These are phyloP conservation scores for Russula lepida DNA, from an alignment of 768 basidiomycete species.

Conservation along the genomic window DNA sequence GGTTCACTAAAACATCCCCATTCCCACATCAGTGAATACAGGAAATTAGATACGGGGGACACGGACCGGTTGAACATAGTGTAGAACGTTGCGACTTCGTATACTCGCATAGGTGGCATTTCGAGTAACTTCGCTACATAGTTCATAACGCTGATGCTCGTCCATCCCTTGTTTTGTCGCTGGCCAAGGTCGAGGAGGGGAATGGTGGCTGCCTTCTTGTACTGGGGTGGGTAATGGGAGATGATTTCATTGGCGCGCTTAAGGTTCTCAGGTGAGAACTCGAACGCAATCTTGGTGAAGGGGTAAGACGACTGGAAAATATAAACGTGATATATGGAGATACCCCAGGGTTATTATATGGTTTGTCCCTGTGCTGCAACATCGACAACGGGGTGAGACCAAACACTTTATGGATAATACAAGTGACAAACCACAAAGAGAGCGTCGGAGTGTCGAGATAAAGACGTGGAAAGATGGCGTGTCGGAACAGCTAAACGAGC, in stretches of 20 bases:
- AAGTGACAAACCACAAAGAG: slow-evolving; percentile 68
- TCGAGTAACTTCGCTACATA: slow-evolving; percentile 89
- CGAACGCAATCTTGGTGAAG: slow-evolving; percentile 70
- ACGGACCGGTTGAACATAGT: slow-evolving; percentile 98
- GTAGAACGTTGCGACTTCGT: slow-evolving; percentile 99
- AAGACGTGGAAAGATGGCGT: slow-evolving; percentile 33
- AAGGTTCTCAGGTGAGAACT: slow-evolving; percentile 72
- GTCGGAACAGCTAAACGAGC: slow-evolving; percentile 1
- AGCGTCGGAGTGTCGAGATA: slow-evolving; percentile 60
- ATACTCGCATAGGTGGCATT: slow-evolving; percentile 97
- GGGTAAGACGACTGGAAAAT: not conserved
- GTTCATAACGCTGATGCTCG: slow-evolving; percentile 98
- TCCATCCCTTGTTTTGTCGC: slow-evolving; percentile 97
- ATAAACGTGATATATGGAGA: slow-evolving; percentile 5
- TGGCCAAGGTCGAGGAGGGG: slow-evolving; percentile 94
- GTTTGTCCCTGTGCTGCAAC: slow-evolving; percentile 84
- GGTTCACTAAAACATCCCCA: slow-evolving; percentile 55
- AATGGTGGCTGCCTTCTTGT: slow-evolving; percentile 98
- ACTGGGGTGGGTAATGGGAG: slow-evolving; percentile 89
- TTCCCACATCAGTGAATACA: not conserved
- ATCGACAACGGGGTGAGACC: slow-evolving; percentile 19
- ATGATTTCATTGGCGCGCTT: slow-evolving; percentile 87
- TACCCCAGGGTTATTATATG: slow-evolving; percentile 90
- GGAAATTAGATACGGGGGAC: not conserved
- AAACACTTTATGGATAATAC: slow-evolving; percentile 5